Evolutionary conservation across 1,139 yeast genomes (phyloP), one percentile per base, ranked within the genome.

Genomic region (Saccharomyces hybrid): DNA sequence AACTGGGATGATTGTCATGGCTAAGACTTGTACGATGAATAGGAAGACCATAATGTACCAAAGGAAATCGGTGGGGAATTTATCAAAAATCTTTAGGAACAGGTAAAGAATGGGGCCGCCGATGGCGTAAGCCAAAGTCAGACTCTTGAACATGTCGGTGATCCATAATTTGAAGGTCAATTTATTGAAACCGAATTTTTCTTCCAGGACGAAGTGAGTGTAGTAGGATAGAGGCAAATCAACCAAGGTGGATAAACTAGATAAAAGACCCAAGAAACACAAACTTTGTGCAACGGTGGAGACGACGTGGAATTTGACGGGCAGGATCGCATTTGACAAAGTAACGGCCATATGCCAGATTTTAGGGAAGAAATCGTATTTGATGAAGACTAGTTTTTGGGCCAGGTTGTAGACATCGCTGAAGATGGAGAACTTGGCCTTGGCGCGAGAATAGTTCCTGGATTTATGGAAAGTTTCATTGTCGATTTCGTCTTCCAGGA

Each of bases 151-250:
- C 61, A 76, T 73, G 70, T 93, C 99, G 25, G 80, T 66, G 49
- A 87, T 57, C 87, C 95, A 93, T 53, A 89, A 74, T 51, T 76
- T 73, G 16, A 78, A 59, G 0, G 97, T 93, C 63, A 82, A 78
- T 70, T 93, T 93, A 73, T 93, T 93, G 76, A 93, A 93, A 0
- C 99, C 99, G 65, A 78, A 91, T 70, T 83, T 83, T 69, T 91
- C 96, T 72, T 93, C 99, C 63, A 93, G 77, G 13, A 90, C 93
- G 74, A 93, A 93, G 63, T 86, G 85, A 55, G 80, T 75, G 71
- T 90, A 91, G 69, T 87, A 84, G 11, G 83, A 76, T 44, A 82
- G 67, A 2, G 99, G 99, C 57, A 86, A 69, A 6, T 82, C 76
- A 48, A 81, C 57, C 8, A 87, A 51, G 7, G 83, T 75, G 11